Percentiles rank a stretch among this genome's conserved stretches.
Evolutionary conservation across 106 monocot genomes (phyloP).

Genomic region (Dendrobium chrysotoxum): DNA sequence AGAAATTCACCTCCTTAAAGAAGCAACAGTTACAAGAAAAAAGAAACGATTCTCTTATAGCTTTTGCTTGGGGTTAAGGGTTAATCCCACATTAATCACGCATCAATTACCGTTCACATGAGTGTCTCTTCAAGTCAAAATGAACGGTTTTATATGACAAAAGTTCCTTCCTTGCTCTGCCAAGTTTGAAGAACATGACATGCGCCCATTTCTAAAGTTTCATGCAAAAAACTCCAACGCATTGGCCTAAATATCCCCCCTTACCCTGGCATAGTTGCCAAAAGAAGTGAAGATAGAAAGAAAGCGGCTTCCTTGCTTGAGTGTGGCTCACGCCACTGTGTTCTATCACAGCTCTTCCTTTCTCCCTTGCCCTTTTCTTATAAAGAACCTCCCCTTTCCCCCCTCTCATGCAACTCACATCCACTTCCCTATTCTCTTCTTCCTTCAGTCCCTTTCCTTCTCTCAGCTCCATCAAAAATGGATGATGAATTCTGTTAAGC

Average conservation of each 20-base stretch:
- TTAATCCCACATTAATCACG: background rate
- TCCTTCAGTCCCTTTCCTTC: background rate
- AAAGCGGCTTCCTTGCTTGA: conserved; percentile 3
- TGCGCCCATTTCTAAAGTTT: background rate
- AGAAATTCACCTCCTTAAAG: background rate
- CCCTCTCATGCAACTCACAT: conserved; percentile 4
- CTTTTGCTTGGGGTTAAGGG: background rate
- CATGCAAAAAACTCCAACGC: conserved; percentile 1
- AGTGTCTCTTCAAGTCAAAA: conserved; percentile 2
- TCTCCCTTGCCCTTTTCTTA: conserved; percentile 10
- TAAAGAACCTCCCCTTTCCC: conserved; percentile 8
- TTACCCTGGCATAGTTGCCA: background rate
- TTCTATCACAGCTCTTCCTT: conserved; percentile 3
- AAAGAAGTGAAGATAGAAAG: background rate
- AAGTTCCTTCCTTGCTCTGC: background rate
- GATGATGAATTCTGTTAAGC: background rate
- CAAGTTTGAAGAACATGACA: background rate
- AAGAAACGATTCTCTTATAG: background rate
- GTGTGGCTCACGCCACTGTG: background rate
- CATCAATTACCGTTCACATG: background rate
- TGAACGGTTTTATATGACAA: background rate
- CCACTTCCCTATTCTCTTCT: background rate
- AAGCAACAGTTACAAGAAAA: background rate
- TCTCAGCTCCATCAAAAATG: background rate
- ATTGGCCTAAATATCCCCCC: background rate